Evolutionary conservation across 495 filamentous ascomycete genomes (phyloP).

Genomic region (Cercophora scortea): DNA sequence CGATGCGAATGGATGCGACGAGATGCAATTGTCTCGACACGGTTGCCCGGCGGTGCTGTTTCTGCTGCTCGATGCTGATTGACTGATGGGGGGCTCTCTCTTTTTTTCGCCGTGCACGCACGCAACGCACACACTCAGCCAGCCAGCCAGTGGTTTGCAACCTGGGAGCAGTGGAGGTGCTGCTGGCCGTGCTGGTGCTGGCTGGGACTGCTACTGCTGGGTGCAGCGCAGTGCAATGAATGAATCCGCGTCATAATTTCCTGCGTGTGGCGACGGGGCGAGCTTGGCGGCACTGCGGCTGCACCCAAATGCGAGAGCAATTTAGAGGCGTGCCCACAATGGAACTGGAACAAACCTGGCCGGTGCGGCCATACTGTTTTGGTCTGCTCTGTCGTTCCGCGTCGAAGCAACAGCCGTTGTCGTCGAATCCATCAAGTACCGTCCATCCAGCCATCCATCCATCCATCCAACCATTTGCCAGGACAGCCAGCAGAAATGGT

Average conservation of each 20-base stretch:
- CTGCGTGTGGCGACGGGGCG: constrained; percentile 10
- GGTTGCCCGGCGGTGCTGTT: not conserved
- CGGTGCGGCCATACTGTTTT: no score
- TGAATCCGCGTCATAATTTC: constrained; percentile 14
- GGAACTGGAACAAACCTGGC: no score
- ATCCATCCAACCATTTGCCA: no score
- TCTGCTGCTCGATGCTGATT: not conserved
- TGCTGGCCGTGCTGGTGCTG: not conserved
- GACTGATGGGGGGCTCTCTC: no score
- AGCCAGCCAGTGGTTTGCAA: no score
- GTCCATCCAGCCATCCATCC: no score
- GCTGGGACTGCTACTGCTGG: not conserved
- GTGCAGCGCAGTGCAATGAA: not conserved
- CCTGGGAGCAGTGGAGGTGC: no score
- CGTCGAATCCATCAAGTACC: no score
- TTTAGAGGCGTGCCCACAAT: constrained; percentile 12
- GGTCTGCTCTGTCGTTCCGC: not conserved
- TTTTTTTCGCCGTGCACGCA: no score
- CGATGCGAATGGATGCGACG: no score
- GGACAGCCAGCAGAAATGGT: not conserved
- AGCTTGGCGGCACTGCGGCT: constrained; percentile 4
- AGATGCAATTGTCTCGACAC: not conserved
- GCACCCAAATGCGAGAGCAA: constrained; percentile 11
- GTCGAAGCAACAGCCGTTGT: not conserved
- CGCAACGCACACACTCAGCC: no score